These are phyloP conservation scores for Ceratobasidium sp. DNA, from an alignment of 1,284 basidiomycete species.

Conservation along the genomic window DNA sequence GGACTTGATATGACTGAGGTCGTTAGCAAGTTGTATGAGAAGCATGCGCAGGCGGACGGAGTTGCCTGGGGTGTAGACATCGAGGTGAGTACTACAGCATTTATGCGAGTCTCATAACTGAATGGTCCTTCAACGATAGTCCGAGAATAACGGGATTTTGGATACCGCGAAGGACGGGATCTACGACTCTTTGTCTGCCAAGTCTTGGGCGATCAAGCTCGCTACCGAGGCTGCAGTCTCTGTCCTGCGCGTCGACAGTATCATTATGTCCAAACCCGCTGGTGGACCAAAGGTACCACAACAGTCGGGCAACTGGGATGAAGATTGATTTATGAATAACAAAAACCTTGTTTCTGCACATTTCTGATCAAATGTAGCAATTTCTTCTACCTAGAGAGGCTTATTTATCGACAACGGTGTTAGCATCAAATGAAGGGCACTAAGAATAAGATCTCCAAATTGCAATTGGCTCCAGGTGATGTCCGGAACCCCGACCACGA, in stretches of 20 bases:
- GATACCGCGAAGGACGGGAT: conserved; percentile 69
- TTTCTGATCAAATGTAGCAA: neutral
- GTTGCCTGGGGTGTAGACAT: conserved; percentile 91
- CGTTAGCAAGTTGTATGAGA: conserved; percentile 87
- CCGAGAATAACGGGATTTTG: conserved; percentile 79
- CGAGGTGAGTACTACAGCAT: conserved; percentile 65
- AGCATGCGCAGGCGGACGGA: conserved; percentile 79
- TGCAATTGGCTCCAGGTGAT: neutral
- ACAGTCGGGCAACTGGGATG: conserved; percentile 85
- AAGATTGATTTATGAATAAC: conserved; percentile 57
- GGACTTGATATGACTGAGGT: conserved; percentile 95
- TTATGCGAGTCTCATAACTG: neutral
- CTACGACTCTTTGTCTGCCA: conserved; percentile 86
- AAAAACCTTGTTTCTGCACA: conserved; percentile 1
- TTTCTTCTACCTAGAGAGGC: neutral
- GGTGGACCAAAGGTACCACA: conserved; percentile 87
- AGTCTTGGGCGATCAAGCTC: conserved; percentile 88
- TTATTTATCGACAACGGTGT: neutral
- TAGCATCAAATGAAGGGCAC: neutral
- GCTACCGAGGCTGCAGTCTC: conserved; percentile 95
- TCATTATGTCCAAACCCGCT: conserved; percentile 96
- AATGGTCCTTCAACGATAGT: conserved; percentile 57
- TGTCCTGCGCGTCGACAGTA: conserved; percentile 95
- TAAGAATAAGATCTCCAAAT: neutral
- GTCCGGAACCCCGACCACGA: neutral